phyloP scores from a whole-genome alignment of 2,329 filamentous ascomycete genomes.

The Paecilomyces sp. region DNA sequence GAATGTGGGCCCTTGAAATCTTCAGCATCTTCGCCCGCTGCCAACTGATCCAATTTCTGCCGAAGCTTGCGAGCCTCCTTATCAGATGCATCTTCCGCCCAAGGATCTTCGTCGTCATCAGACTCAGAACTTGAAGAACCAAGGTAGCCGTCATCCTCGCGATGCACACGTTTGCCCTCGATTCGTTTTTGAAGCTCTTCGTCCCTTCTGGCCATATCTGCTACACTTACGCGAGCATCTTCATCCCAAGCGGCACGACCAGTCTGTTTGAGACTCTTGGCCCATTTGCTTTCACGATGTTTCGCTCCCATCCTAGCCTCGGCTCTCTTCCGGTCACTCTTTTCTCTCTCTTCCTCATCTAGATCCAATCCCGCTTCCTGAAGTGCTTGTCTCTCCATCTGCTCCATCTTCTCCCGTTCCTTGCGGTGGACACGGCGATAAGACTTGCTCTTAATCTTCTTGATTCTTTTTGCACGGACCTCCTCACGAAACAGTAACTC shows the following conservation, averaged over 20 bases:
- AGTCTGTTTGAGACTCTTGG: slow-evolving; percentile 71
- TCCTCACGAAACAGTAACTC: slow-evolving; percentile 86
- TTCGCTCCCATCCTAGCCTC: slow-evolving; percentile 78
- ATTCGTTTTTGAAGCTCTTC: slow-evolving; percentile 76
- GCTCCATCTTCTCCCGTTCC: slow-evolving; percentile 55
- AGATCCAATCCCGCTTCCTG: slow-evolving; percentile 53
- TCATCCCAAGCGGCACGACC: slow-evolving; percentile 85
- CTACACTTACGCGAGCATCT: slow-evolving; percentile 68
- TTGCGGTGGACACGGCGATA: slow-evolving; percentile 89
- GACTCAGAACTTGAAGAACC: slow-evolving; percentile 55
- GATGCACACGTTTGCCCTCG: slow-evolving; percentile 61
- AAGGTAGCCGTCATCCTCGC: slow-evolving; percentile 51
- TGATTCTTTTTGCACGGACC: slow-evolving; percentile 81
- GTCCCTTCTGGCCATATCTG: slow-evolving; percentile 73
- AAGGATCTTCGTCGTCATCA: slow-evolving; percentile 51
- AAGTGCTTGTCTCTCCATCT: slow-evolving; percentile 51
- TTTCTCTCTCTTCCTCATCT: slow-evolving; percentile 58
- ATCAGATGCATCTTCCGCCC: slow-evolving; percentile 43
- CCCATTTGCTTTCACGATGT: slow-evolving; percentile 87
- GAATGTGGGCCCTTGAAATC: slow-evolving; percentile 46
- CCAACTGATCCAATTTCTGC: slow-evolving; percentile 39
- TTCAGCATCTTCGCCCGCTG: slow-evolving; percentile 39
- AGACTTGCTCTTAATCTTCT: slow-evolving; percentile 98
- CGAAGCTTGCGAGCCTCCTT: slow-evolving; percentile 28
- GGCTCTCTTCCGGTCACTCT: slow-evolving; percentile 66